Evolutionary conservation across 352 stramenopile species (phyloP), one percentile per base, ranked within the genome.

Genomic region (Pythium guiyangense): DNA sequence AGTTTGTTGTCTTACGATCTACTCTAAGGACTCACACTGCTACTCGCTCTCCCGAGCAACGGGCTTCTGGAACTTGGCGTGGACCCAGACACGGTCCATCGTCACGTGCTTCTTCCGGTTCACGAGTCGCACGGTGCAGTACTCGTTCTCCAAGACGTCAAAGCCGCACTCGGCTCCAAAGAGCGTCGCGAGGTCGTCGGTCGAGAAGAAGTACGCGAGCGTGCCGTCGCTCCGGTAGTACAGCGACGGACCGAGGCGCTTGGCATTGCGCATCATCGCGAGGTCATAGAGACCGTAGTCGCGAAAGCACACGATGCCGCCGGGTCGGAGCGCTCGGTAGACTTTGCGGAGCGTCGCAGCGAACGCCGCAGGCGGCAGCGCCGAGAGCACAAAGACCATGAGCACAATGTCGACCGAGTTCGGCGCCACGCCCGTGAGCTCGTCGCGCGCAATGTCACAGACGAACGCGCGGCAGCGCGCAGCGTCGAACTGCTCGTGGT

Each of bases 251-350:
- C 53, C 63, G 20, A 91, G 51, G 42, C 74, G 77, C 65, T 93
- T 90, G 53, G 77, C 70, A 52, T 84, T 94, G 49, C 84, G 81
- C 17, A 84, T 69, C 85, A 96, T 94, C 27, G 86, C 84, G 12
- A 96, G 69, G 54, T 96, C 86, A 64, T 91, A 96, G 18, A 93
- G 70, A 12, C 82, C 86, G 44, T 94, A 96, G 68, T 96, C 86
- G 29, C 86, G 79, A 40, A 96, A 92, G 67, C 84, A 94, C 25
- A 94, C 70, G 48, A 91, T 60, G 6, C 84, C 86, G 14, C 83
- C 86, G 12, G 74, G 77, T 29, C 71, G 74, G 37, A 90, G 59
- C 6, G 71, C 70, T 14, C 61, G 44, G 45, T 67, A 79, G 20
- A 93, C 73, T 52, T 90, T 88, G n/a, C 59, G 51, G 40, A 96